phyloP scores from a whole-genome alignment of 805 yeast species.

The Candida berthetii region DNA sequence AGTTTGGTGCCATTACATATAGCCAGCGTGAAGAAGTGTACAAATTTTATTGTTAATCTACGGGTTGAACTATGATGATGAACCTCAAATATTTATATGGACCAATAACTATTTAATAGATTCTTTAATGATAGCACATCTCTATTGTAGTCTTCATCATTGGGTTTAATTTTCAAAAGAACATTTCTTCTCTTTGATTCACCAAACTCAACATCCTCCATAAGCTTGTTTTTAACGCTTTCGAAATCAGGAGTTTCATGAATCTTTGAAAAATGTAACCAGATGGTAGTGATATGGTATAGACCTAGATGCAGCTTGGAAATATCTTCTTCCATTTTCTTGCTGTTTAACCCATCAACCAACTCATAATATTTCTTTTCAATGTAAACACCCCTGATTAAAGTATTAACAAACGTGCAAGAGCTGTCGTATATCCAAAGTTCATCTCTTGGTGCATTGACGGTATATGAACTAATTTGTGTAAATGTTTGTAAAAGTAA shows the following conservation, averaged over 20 bases:
- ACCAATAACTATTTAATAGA: background rate
- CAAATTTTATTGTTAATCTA: conserved; percentile 54
- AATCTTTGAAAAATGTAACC: background rate
- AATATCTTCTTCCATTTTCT: background rate
- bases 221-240: background rate
- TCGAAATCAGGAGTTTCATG: background rate
- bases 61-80: conserved; percentile 27
- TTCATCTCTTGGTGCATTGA: conserved; percentile 1
- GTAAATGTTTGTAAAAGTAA: conserved; percentile 5
- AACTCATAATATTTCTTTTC: background rate
- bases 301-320: background rate
- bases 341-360: background rate
- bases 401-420: background rate
- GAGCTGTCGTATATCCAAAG: conserved; percentile 4
- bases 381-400: background rate
- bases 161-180: background rate
- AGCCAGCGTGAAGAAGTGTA: conserved; percentile 55
- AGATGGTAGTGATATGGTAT: background rate
- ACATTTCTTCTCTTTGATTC: background rate
- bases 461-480: conserved; percentile 11
- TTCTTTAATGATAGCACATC: background rate
- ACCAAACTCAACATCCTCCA: background rate
- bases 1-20: conserved; percentile 70
- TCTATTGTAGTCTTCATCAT: background rate
- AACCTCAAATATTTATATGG: background rate